Evolutionary conservation across 495 filamentous ascomycete species (phyloP), one percentile per base, ranked within the genome.

Genomic region (Neurospora tetraspora): DNA sequence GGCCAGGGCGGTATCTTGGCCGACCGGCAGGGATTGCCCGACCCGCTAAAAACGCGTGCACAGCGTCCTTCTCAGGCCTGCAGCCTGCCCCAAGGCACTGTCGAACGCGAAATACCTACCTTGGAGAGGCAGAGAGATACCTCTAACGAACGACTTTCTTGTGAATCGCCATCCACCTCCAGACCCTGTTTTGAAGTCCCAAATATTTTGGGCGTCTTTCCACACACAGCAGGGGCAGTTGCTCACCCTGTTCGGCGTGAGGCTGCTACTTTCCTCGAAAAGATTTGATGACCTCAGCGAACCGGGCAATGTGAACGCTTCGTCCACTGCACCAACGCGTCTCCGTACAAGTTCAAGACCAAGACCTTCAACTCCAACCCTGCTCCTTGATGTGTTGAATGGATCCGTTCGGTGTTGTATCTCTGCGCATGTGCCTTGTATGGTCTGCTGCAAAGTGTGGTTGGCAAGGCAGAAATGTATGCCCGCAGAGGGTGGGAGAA

Each of bases 1-100:
- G 80, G 80, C 74, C 78, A 74, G 72, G 79, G 78, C 79, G 78
- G 79, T 72, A 72, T 18, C 77, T 75, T 77, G 77, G 76, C 78
- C 75, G 79, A 80, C 73, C 68, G 80, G 79, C 80, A 81, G 76
- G 79, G 79, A 77, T 78, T 69, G 69, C 42, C 36, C 61, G 31
- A 70, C 27, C 53, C 53, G 53, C 53, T 65, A 65, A 36, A 61
- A 65, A 65, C 53, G 53, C 53, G 53, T 65, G 27, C 53, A 65
- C 53, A 65, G 53, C 53, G 53, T 65, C 27, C 27, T 65, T 65
- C 53, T 34, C 27, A 36, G 53, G 53, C 53, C 53, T 65, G 53
- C 27, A 65, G 27, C 27, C 14, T 65, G 53, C 27, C 23, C 53
- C 27, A 65, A 65, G 2, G 53, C 53, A 65, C 53, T 65, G 53